These are phyloP conservation scores for Fusarium sp. DNA, from an alignment of 2,329 filamentous ascomycete genomes.

Conservation along the genomic window DNA sequence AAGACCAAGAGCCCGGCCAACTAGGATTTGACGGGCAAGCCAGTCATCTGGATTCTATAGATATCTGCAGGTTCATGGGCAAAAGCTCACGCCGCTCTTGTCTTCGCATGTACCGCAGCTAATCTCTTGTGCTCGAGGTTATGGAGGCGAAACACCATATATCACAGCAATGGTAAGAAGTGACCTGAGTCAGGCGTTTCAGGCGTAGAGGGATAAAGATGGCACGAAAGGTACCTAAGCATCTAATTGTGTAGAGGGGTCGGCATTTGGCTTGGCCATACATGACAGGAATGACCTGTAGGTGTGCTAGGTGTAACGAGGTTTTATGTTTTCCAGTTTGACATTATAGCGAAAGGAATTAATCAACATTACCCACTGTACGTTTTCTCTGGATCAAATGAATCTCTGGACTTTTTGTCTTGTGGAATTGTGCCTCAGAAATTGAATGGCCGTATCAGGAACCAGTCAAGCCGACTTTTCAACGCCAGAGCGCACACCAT, in stretches of 20 bases:
- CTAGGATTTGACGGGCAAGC: conserved; percentile 18
- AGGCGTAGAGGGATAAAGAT: conserved; percentile 37
- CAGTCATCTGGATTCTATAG: conserved; percentile 12
- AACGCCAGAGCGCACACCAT: too few species aligned
- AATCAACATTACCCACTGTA: conserved; percentile 15
- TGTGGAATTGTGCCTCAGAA: not conserved
- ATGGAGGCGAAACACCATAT: conserved; percentile 13
- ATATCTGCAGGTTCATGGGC: conserved; percentile 25
- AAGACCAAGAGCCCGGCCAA: conserved; percentile 42
- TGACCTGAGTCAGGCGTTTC: conserved; percentile 42
- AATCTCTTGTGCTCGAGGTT: not conserved
- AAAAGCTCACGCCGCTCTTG: conserved; percentile 20
- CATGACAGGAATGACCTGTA: conserved; percentile 6
- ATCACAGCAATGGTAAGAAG: conserved; percentile 31
- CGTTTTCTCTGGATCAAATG: too few species aligned
- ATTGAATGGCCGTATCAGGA: too few species aligned
- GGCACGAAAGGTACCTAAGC: conserved; percentile 17
- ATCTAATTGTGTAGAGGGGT: conserved; percentile 11
- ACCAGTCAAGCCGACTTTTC: too few species aligned
- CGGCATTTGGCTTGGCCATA: conserved; percentile 4
- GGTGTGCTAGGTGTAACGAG: conserved; percentile 20
- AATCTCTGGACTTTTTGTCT: too few species aligned
- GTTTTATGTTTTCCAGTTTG: conserved; percentile 26
- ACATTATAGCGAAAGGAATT: conserved; percentile 32
- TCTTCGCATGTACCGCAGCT: conserved; percentile 12